Evolutionary conservation across 306 rosid genomes (phyloP).

Genomic region (Acmispon strigosus): DNA sequence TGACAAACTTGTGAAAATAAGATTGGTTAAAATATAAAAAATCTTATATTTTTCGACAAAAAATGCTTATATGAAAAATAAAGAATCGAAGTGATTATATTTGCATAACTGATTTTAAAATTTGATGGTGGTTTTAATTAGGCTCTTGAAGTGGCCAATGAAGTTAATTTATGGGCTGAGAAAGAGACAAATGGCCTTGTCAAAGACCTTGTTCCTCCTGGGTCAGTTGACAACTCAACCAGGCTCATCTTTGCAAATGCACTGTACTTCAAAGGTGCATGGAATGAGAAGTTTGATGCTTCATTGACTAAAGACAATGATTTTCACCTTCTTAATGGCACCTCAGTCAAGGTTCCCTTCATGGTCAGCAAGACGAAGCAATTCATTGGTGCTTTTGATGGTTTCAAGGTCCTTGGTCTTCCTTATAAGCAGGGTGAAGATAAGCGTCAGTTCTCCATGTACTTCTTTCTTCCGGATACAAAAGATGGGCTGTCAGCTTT

Average conservation of each 20-base stretch:
- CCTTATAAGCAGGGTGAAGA: slow-evolving; percentile 62
- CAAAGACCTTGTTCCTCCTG: slow-evolving; percentile 58
- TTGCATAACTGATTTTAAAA: not conserved
- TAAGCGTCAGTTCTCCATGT: slow-evolving; percentile 63
- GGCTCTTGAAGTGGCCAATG: slow-evolving; percentile 53
- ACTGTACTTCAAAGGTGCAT: slow-evolving; percentile 70
- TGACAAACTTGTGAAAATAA: too few species aligned
- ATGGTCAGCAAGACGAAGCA: slow-evolving; percentile 64
- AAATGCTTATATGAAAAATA: not conserved
- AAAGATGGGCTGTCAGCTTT: slow-evolving; percentile 59
- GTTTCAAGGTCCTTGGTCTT: slow-evolving; percentile 65
- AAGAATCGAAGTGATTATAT: not conserved
- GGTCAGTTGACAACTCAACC: slow-evolving; percentile 50
- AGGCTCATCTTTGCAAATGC: slow-evolving; percentile 69
- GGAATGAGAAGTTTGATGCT: slow-evolving; percentile 58
- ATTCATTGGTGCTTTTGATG: slow-evolving; percentile 37
- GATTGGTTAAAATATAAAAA: too few species aligned
- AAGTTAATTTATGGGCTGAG: slow-evolving; percentile 74
- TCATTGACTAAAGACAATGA: slow-evolving; percentile 49
- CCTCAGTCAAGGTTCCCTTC: slow-evolving; percentile 56
- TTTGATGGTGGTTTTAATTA: slow-evolving; percentile 19
- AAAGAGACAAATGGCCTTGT: slow-evolving; percentile 70
- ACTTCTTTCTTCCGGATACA: slow-evolving; percentile 62
- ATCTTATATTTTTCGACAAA: not conserved
- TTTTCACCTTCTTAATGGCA: slow-evolving; percentile 56